A percentile compares a stretch with the other conserved stretches of the same genome.
These are phyloP conservation scores for Aspergillus ellipticus DNA, from an alignment of 495 filamentous ascomycete species.

Conservation along the genomic window DNA sequence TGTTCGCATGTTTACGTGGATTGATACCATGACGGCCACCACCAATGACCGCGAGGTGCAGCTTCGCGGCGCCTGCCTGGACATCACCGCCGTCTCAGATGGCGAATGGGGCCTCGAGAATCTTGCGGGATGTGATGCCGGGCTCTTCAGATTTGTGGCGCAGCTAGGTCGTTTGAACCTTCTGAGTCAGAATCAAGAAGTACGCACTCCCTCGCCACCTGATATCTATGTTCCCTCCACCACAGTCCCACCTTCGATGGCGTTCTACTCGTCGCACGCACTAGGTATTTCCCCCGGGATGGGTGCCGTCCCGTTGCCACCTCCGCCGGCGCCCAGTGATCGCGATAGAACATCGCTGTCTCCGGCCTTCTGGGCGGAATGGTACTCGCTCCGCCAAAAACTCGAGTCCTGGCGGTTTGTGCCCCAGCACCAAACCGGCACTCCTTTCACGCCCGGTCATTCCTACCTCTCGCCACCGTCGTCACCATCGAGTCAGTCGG, in stretches of 20 bases:
- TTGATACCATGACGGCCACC: constrained; percentile 89
- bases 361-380: constrained; percentile 76
- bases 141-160: constrained; percentile 72
- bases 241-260: constrained; percentile 38
- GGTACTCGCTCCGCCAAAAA: constrained; percentile 70
- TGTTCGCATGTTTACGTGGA: constrained; percentile 93
- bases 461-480: constrained; percentile 31
- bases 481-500: constrained; percentile 22
- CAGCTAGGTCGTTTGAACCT: constrained; percentile 82
- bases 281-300: constrained; percentile 4
- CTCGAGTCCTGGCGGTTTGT: constrained; percentile 83
- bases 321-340: constrained; percentile 24
- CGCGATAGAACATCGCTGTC: constrained; percentile 24
- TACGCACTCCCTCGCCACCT: constrained; percentile 27
- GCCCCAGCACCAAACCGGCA: constrained; percentile 25
- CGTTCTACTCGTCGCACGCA: constrained; percentile 25
- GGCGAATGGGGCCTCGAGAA: constrained; percentile 82
- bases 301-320: constrained; percentile 28
- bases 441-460: constrained; percentile 26
- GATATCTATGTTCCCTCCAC: constrained; percentile 30
- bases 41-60: constrained; percentile 93
- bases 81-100: constrained; percentile 60
- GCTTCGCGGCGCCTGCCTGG: constrained; percentile 64
- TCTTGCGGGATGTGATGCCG: constrained; percentile 79
- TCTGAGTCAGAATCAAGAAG: constrained; percentile 71